These are phyloP conservation scores for Pluteus cervinus DNA, from an alignment of 768 basidiomycete species.

Conservation along the genomic window DNA sequence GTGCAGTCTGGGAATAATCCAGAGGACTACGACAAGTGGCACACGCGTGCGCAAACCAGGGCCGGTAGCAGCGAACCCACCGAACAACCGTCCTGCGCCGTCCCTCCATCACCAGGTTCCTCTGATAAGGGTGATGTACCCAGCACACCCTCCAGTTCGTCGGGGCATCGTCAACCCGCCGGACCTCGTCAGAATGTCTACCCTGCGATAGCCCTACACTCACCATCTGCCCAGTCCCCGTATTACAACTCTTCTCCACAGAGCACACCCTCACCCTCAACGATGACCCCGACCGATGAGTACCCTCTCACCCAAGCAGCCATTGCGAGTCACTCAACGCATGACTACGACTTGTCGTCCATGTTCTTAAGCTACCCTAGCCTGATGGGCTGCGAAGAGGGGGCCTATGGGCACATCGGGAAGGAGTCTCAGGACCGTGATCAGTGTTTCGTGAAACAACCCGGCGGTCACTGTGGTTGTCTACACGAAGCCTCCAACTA, in stretches of 20 bases:
- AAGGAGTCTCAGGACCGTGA: slow-evolving; percentile 16
- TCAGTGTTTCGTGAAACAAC: slow-evolving; percentile 21
- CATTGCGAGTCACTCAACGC: slow-evolving; percentile 19
- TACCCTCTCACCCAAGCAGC: slow-evolving; percentile 25
- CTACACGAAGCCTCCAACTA: slow-evolving; percentile 49
- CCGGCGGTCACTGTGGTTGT: slow-evolving; percentile 47
- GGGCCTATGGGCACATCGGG: slow-evolving; percentile 9
- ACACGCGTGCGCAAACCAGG: slow-evolving; percentile 13
- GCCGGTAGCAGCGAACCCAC: slow-evolving; percentile 12
- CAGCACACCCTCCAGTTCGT: slow-evolving; percentile 8
- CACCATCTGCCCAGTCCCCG: slow-evolving; percentile 21
- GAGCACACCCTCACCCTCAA: slow-evolving; percentile 31
- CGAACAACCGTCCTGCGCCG: slow-evolving; percentile 17
- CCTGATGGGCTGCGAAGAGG: slow-evolving; percentile 19
- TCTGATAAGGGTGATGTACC: slow-evolving; percentile 20
- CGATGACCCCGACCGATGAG: slow-evolving; percentile 43
- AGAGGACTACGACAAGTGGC: slow-evolving; percentile 24
- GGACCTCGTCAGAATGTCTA: slow-evolving; percentile 14
- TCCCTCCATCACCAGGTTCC: slow-evolving; percentile 23
- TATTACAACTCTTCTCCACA: slow-evolving; percentile 24
- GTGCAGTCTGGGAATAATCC: slow-evolving; percentile 34
- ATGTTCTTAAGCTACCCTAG: slow-evolving; percentile 32
- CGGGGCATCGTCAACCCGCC: slow-evolving; percentile 9
- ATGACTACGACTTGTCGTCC: slow-evolving; percentile 36
- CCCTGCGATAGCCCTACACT: slow-evolving; percentile 14